These are phyloP conservation scores for Trichophyton mentagrophytes DNA, from an alignment of 2,329 filamentous ascomycete species.

Conservation along the genomic window DNA sequence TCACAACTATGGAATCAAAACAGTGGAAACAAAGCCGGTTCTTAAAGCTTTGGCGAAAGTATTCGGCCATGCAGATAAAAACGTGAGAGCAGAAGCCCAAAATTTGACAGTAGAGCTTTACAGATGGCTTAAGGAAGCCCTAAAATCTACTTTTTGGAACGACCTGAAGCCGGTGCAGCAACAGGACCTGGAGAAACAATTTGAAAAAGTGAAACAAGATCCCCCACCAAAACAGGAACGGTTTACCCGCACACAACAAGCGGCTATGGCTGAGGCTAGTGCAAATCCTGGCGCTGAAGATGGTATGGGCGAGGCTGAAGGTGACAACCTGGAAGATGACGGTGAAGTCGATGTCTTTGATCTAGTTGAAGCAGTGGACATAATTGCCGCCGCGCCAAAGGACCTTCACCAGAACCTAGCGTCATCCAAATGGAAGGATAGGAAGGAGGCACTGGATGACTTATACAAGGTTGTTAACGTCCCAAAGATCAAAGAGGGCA, in stretches of 20 bases:
- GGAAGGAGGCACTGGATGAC: constrained; percentile 84
- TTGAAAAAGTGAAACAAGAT: constrained; percentile 85
- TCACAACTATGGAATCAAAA: constrained; percentile 89
- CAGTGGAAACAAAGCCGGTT: constrained; percentile 82
- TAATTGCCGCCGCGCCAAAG: constrained; percentile 65
- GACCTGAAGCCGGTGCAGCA: constrained; percentile 95
- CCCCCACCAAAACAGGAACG: constrained; percentile 79
- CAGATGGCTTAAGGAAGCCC: constrained; percentile 90
- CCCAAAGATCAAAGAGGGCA: constrained; percentile 80
- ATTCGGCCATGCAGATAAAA: constrained; percentile 95
- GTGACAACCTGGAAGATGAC: constrained; percentile 46
- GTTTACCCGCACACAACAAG: constrained; percentile 78
- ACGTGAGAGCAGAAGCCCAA: constrained; percentile 86
- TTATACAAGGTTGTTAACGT: constrained; percentile 66
- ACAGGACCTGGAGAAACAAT: constrained; percentile 80
- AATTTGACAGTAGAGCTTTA: constrained; percentile 89
- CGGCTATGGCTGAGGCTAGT: constrained; percentile 55
- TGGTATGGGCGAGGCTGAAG: constrained; percentile 47
- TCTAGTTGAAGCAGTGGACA: constrained; percentile 74
- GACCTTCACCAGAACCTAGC: constrained; percentile 72
- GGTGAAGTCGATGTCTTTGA: constrained; percentile 70
- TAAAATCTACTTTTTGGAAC: constrained; percentile 96
- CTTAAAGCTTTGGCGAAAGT: constrained; percentile 79
- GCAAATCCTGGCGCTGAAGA: constrained; percentile 41
- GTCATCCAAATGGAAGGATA: constrained; percentile 96